Evolutionary conservation across 192 early-diverging fungal genomes (phyloP).

Genomic region (Dimargaris cristalligena): DNA sequence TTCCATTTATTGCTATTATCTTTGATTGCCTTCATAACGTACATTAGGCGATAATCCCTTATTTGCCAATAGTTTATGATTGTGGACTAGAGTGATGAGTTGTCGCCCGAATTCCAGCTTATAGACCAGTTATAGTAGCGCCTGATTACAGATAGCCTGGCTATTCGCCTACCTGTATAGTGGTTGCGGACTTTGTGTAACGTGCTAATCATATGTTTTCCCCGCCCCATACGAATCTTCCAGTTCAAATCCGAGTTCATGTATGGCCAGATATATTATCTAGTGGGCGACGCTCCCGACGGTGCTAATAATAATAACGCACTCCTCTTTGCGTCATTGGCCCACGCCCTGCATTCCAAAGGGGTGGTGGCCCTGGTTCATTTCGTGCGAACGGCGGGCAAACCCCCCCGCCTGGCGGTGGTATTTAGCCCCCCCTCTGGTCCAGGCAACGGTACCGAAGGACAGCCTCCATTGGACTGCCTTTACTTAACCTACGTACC

Average conservation of each 20-base stretch:
- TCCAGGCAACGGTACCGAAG: neutral
- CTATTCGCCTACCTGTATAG: neutral
- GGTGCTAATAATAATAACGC: neutral
- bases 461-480: neutral
- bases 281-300: neutral
- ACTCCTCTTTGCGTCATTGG: neutral
- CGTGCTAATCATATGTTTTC: neutral
- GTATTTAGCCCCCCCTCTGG: neutral
- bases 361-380: neutral
- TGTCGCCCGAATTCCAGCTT: neutral
- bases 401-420: too few relatives aligned
- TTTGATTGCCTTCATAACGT: too few relatives aligned
- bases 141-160: neutral
- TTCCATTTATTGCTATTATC: too few relatives aligned
- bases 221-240: neutral
- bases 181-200: neutral
- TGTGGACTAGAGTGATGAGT: neutral
- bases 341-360: neutral
- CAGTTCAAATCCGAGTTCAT: neutral
- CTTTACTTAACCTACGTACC: neutral
- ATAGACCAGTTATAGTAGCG: neutral
- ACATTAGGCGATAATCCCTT: too few relatives aligned
- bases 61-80: neutral
- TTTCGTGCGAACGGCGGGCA: neutral
- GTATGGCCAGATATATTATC: neutral